A percentile compares a stretch with the other conserved stretches of the same genome.
Conservation (phyloP, 2,329 filamentous ascomycete species). For the Zasmidium cellare region DNA sequence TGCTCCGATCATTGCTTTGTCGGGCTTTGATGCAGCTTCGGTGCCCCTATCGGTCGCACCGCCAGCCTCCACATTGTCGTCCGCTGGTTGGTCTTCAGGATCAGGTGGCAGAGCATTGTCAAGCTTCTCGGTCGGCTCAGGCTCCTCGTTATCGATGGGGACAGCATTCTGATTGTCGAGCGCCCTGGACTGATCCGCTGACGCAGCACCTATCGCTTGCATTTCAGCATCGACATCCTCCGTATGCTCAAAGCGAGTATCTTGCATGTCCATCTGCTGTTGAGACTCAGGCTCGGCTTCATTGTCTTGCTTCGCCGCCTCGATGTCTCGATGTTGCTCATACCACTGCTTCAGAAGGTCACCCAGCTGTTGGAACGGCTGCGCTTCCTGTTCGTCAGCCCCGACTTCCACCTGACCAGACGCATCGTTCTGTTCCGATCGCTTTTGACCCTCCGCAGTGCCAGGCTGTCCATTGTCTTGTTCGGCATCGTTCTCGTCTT, state of each 20-base stretch:
- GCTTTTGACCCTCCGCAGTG: slow-evolving; percentile 24
- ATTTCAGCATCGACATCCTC: slow-evolving; percentile 82
- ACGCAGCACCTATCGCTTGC: slow-evolving; percentile 86
- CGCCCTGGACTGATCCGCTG: slow-evolving; percentile 80
- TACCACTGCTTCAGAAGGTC: slow-evolving; percentile 94
- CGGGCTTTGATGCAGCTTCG: slow-evolving; percentile 18
- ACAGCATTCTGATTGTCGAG: slow-evolving; percentile 89
- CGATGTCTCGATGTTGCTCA: slow-evolving; percentile 80
- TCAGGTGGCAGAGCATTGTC: slow-evolving; percentile 29
- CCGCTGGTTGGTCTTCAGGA: slow-evolving; percentile 39
- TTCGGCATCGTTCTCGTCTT: slow-evolving; percentile 23
- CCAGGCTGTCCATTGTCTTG: slow-evolving; percentile 24
- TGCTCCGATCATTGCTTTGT: slow-evolving; percentile 47
- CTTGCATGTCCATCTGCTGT: slow-evolving; percentile 61
- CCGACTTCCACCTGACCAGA: slow-evolving; percentile 20
- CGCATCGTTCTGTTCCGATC: slow-evolving; percentile 14
- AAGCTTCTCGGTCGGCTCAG: slow-evolving; percentile 33
- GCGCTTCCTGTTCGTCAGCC: slow-evolving; percentile 37
- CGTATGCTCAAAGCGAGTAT: slow-evolving; percentile 90
- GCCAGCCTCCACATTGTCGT: slow-evolving; percentile 34
- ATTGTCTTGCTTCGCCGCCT: slow-evolving; percentile 52
- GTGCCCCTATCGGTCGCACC: slow-evolving; percentile 11
- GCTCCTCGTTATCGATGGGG: slow-evolving; percentile 58
- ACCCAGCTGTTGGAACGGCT: slow-evolving; percentile 91
- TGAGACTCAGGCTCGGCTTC: slow-evolving; percentile 52